Conservation (phyloP, 176 grass and related monocot species). For the Oryza brachyantha region DNA sequence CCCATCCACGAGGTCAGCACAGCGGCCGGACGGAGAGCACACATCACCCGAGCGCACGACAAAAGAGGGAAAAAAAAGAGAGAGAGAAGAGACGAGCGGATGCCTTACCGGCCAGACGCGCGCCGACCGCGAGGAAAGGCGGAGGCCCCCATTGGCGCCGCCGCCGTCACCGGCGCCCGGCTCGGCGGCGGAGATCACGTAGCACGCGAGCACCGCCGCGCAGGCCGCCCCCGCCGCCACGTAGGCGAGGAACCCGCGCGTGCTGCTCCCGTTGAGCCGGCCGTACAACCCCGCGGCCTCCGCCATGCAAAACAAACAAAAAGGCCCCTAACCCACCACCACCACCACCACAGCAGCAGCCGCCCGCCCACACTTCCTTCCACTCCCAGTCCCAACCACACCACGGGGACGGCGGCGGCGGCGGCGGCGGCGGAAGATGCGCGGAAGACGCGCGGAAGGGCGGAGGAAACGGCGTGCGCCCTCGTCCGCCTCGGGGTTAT, state of each 20-base stretch:
- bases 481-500: slow-evolving; percentile 8
- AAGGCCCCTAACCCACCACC: background rate
- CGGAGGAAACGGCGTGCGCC: background rate
- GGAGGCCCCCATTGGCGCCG: background rate
- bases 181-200: slow-evolving; percentile 43
- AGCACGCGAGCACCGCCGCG: slow-evolving; percentile 52
- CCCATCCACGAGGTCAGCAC: background rate
- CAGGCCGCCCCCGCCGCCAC: slow-evolving; percentile 38
- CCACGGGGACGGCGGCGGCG: background rate
- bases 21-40: background rate
- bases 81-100: background rate
- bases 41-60: background rate
- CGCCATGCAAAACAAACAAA: slow-evolving; percentile 14
- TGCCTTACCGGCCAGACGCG: slow-evolving; percentile 86
- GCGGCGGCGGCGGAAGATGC: background rate
- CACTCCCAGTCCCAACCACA: background rate
- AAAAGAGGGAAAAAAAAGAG: background rate
- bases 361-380: too few relatives aligned
- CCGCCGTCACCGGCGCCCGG: background rate
- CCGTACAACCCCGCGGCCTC: slow-evolving; percentile 34
- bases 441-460: background rate
- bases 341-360: background rate
- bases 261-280: slow-evolving; percentile 41
- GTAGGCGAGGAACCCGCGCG: slow-evolving; percentile 61
- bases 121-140: slow-evolving; percentile 28